Evolutionary conservation across 306 rosid species (phyloP).

Genomic region (Crataegus laevigata): DNA sequence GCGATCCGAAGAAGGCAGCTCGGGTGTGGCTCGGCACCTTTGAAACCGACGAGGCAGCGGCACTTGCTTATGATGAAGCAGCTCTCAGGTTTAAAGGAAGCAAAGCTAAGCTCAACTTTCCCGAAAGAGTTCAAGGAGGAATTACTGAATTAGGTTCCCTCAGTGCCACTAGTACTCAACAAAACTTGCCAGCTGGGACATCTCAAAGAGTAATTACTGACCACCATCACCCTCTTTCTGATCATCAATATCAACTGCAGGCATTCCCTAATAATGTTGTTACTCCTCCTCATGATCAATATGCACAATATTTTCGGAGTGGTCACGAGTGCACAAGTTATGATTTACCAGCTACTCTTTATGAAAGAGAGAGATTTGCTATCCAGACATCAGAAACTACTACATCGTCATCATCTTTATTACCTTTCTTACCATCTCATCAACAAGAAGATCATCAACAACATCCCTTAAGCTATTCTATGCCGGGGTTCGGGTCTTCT

Average conservation of each 20-base stretch:
- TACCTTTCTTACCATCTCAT: slow-evolving; percentile 12
- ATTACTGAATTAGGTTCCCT: not conserved
- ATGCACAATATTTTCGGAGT: not conserved
- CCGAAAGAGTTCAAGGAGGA: slow-evolving; percentile 58
- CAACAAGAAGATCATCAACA: slow-evolving; percentile 22
- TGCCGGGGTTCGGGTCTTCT: slow-evolving; percentile 35
- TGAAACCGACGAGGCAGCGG: slow-evolving; percentile 71
- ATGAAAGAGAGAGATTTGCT: slow-evolving; percentile 19
- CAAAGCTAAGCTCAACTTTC: slow-evolving; percentile 79
- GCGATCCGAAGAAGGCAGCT: slow-evolving; percentile 71
- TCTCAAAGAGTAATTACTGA: not conserved
- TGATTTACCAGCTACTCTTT: not conserved
- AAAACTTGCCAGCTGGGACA: not conserved
- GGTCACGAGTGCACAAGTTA: not conserved
- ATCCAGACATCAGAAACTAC: slow-evolving; percentile 13
- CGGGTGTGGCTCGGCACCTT: slow-evolving; percentile 84
- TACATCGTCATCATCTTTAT: slow-evolving; percentile 14
- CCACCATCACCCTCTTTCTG: not conserved
- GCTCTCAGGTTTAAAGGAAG: slow-evolving; percentile 79
- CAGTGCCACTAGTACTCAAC: not conserved
- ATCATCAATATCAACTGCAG: not conserved
- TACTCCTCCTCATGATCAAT: not conserved
- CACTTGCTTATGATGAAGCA: slow-evolving; percentile 70
- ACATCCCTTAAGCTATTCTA: slow-evolving; percentile 12
- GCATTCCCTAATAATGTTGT: not conserved